phyloP scores from a whole-genome alignment of 257 asterid species.

The Nemophila menziesii region DNA sequence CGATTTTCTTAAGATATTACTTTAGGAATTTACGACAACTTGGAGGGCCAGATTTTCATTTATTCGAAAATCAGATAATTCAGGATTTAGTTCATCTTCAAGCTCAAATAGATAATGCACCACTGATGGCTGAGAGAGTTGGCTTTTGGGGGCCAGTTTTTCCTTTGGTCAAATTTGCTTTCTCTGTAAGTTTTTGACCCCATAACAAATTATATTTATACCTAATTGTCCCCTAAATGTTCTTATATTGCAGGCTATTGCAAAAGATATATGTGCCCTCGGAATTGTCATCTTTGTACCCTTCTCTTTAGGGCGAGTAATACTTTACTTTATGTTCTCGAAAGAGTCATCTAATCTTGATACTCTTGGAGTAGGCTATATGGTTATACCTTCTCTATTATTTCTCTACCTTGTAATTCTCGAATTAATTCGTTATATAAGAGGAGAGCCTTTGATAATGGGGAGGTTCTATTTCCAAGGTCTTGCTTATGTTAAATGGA shows the following conservation, averaged over 20 bases:
- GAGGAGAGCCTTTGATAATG: slow-evolving; percentile 89
- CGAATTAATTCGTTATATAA: slow-evolving; percentile 70
- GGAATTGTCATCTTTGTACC: slow-evolving; percentile 86
- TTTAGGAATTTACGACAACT: slow-evolving; percentile 71
- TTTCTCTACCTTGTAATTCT: slow-evolving; percentile 69
- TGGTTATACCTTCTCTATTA: slow-evolving; percentile 65
- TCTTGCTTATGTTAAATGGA: slow-evolving; percentile 79
- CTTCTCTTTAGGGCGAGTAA: slow-evolving; percentile 72
- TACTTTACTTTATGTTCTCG: slow-evolving; percentile 49
- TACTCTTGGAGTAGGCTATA: slow-evolving; percentile 93
- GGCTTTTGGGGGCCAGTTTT: too few relatives aligned
- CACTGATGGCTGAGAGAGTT: too few relatives aligned
- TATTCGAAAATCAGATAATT: too few relatives aligned
- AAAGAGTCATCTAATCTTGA: slow-evolving; percentile 69
- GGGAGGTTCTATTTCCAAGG: slow-evolving; percentile 99
- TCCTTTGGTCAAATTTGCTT: too few relatives aligned
- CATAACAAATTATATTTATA: too few relatives aligned
- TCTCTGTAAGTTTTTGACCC: too few relatives aligned
- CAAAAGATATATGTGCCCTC: slow-evolving; percentile 92
- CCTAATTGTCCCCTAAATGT: too few relatives aligned
- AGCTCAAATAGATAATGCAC: too few relatives aligned
- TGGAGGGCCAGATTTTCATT: too few relatives aligned
- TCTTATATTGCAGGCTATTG: slow-evolving; percentile 96
- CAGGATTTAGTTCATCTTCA: too few relatives aligned
- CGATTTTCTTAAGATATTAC: too few relatives aligned